Evolutionary conservation across 2,329 filamentous ascomycete species (phyloP), one percentile per base, ranked within the genome.

Genomic region (Cercospora zeina): DNA sequence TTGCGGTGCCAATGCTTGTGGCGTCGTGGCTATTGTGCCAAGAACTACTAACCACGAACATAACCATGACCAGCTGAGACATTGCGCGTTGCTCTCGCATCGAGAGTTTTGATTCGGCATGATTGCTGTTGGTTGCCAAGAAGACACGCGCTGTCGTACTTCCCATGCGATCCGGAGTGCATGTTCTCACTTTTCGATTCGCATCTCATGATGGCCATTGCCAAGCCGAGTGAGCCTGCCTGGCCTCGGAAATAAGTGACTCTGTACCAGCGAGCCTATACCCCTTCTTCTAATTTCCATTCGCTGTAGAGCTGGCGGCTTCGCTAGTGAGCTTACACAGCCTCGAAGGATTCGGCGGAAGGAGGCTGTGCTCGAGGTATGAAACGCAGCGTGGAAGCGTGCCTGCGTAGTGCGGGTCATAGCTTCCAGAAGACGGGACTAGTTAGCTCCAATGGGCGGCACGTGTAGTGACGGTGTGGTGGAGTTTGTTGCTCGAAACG

Each of bases 381-480:
- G 56, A 58, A 58, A 58, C 56, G 42, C 34, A 51, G 56, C 42
- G 56, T 51, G 31, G 31, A 50, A 51, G 56, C 56, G 56, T 58
- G 36, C 56, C 56, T 58, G 45, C 36, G 42, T 51, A 16, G 42
- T 27, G 42, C 45, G 39, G 45, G 16, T 34, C 39, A 16, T 49
- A 36, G 55, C 33, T 47, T 47, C 36, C 19, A 36, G 55, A 58
- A 27, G 55, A 42, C 37, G 27, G 30, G 27, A 36, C 30, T 55
- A 34, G 9, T 33, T 33, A 55, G 53, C 53, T 42, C 16, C 53
- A 55, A 55, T 39, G 53, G 9, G 27, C 36, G 24, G 55, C 42
- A 58, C 34, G 55, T 47, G 27, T 9, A 9, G 27, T 57, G 37
- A 47, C 45, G 54, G 14, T 11, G 55, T 58, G 55, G 55, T 58